Conservation (phyloP, 2,329 filamentous ascomycete genomes). For the Fusarium sp. region DNA sequence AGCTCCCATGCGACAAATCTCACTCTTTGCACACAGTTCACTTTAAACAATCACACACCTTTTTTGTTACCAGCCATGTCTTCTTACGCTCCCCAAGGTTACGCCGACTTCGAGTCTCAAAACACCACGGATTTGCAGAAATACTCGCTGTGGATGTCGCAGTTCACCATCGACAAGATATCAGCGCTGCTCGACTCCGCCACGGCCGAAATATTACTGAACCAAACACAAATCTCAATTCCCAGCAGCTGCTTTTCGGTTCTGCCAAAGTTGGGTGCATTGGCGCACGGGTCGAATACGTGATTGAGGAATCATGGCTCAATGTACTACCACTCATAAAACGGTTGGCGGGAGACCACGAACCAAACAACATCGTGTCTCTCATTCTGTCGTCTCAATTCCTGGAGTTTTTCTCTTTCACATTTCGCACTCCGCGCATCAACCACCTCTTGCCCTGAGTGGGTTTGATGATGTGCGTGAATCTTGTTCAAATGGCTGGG, state of each 20-base stretch:
- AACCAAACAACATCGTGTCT: background rate
- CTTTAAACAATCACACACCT: background rate
- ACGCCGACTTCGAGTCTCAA: background rate
- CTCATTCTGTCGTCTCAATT: background rate
- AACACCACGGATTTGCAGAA: background rate
- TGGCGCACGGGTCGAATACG: background rate
- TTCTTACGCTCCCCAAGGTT: background rate
- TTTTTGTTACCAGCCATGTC: background rate
- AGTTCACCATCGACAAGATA: background rate
- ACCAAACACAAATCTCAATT: background rate
- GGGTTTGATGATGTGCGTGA: background rate
- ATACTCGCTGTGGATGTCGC: background rate
- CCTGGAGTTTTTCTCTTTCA: background rate
- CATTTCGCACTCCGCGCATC: background rate
- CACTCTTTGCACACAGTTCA: background rate
- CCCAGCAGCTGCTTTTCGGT: background rate
- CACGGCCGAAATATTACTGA: background rate
- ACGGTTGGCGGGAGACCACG: background rate
- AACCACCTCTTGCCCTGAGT: background rate
- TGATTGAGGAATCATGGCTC: no score
- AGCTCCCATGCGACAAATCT: background rate
- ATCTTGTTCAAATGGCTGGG: background rate
- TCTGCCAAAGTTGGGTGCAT: background rate
- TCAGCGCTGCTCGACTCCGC: background rate
- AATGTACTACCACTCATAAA: background rate